phyloP scores from a whole-genome alignment of 2,329 filamentous ascomycete species.

The Aureobasidium uvarum region DNA sequence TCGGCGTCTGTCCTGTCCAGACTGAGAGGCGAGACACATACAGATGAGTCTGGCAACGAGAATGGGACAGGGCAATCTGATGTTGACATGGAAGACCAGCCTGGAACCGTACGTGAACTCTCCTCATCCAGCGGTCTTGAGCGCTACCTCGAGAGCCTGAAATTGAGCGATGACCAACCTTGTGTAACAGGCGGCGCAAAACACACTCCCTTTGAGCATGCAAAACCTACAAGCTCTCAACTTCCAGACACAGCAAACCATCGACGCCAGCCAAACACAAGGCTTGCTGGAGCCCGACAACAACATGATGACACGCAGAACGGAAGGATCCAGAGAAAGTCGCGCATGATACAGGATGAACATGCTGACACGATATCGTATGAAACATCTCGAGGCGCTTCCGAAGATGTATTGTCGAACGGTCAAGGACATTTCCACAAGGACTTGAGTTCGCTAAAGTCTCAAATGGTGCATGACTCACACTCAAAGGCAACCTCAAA shows the following conservation, averaged over 20 bases:
- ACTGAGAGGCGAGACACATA: slow-evolving; percentile 18
- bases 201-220: slow-evolving; percentile 33
- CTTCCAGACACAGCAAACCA: slow-evolving; percentile 32
- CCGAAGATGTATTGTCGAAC: neutral
- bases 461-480: neutral
- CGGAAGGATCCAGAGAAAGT: neutral
- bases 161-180: slow-evolving; percentile 4
- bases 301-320: slow-evolving; percentile 11
- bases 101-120: slow-evolving; percentile 24
- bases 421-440: neutral
- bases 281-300: slow-evolving; percentile 18
- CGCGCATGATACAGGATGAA: neutral
- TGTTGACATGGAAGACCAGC: slow-evolving; percentile 15
- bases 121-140: neutral
- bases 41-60: slow-evolving; percentile 24
- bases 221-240: slow-evolving; percentile 43
- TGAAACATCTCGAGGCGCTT: neutral
- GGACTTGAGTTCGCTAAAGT: neutral
- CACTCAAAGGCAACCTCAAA: neutral
- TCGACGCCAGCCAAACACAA: neutral
- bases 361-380: neutral
- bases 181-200: neutral
- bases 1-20: slow-evolving; percentile 54
- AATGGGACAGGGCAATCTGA: slow-evolving; percentile 18
- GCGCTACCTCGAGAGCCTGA: neutral